A percentile compares a stretch with the other conserved stretches of the same genome.
These are phyloP conservation scores for Mycena olivaceomarginata DNA, from an alignment of 768 basidiomycete species.

Conservation along the genomic window DNA sequence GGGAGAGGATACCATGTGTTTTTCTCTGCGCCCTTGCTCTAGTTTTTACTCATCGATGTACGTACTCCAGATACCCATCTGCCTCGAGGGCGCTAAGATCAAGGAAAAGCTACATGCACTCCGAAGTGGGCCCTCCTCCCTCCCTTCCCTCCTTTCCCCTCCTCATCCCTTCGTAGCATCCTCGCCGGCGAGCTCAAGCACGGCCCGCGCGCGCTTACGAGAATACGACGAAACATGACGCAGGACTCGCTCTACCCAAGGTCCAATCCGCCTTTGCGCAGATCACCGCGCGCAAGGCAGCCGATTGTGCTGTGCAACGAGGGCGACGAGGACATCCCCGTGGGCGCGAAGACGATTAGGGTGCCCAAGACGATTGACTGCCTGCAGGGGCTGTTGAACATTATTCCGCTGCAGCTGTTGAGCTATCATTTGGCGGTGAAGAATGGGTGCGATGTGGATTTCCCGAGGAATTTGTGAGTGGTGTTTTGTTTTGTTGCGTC, in stretches of 20 bases:
- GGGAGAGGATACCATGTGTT: too few relatives aligned
- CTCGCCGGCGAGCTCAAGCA: slow-evolving; percentile 99
- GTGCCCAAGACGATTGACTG: slow-evolving; percentile 97
- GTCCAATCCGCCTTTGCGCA: slow-evolving; percentile 97
- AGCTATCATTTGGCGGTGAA: slow-evolving; percentile 97
- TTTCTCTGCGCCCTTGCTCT: too few relatives aligned
- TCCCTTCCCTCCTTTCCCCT: not conserved
- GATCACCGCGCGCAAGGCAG: slow-evolving; percentile 97
- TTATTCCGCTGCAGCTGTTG: slow-evolving; percentile 96
- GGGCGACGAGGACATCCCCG: slow-evolving; percentile 86
- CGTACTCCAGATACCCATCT: slow-evolving; percentile 71
- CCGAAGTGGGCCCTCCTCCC: slow-evolving; percentile 68
- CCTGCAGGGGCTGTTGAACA: slow-evolving; percentile 96
- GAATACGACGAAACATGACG: slow-evolving; percentile 99
- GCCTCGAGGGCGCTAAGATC: slow-evolving; percentile 99
- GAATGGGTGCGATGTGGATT: slow-evolving; percentile 98
- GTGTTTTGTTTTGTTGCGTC: slow-evolving; percentile 5
- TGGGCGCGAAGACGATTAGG: slow-evolving; percentile 90
- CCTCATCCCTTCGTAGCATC: slow-evolving; percentile 71
- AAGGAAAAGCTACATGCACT: slow-evolving; percentile 98
- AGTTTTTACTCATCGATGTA: not conserved
- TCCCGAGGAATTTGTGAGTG: slow-evolving; percentile 92
- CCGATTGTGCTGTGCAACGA: slow-evolving; percentile 98
- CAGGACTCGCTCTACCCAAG: slow-evolving; percentile 98
- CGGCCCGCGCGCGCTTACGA: slow-evolving; percentile 97